These are phyloP conservation scores for Monosiga brevicollis DNA, from an alignment of 78 protist species.

Conservation along the genomic window DNA sequence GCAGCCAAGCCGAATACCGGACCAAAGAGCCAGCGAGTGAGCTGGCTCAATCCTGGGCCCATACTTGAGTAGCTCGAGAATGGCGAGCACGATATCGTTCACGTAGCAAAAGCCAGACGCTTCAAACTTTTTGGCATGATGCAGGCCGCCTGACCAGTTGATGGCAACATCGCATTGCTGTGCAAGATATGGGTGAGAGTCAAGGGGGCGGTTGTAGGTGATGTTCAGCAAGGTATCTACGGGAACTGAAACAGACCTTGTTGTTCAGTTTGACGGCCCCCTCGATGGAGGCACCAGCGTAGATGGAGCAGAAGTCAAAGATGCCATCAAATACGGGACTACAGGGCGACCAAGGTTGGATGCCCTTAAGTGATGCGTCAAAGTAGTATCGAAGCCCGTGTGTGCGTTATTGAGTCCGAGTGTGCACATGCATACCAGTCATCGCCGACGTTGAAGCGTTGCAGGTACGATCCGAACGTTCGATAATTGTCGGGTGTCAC, in stretches of 20 bases:
- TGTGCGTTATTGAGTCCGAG: background rate
- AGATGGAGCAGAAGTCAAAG: conserved; percentile 77
- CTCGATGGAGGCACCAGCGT: conserved; percentile 93
- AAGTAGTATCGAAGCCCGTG: background rate
- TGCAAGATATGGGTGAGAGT: background rate
- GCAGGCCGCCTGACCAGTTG: conserved; percentile 98
- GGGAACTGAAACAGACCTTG: background rate
- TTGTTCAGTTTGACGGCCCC: conserved; percentile 60
- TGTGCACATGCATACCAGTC: conserved; percentile 43
- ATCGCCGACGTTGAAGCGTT: conserved; percentile 77
- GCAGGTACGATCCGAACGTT: conserved; percentile 15
- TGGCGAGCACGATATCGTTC: conserved; percentile 96
- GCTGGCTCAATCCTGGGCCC: background rate
- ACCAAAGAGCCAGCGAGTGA: background rate
- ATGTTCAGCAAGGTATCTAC: background rate
- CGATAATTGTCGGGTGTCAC: conserved; percentile 59
- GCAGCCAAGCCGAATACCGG: background rate
- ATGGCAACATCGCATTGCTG: conserved; percentile 80
- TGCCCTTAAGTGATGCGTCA: background rate
- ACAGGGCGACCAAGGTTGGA: background rate
- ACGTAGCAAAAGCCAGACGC: conserved; percentile 97
- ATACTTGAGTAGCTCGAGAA: conserved; percentile 86
- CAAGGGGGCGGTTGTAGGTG: background rate
- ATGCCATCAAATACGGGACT: conserved; percentile 97
- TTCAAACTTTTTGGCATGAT: conserved; percentile 94